phyloP scores from a whole-genome alignment of 164 flowering plant genomes.

The Piper betle region DNA sequence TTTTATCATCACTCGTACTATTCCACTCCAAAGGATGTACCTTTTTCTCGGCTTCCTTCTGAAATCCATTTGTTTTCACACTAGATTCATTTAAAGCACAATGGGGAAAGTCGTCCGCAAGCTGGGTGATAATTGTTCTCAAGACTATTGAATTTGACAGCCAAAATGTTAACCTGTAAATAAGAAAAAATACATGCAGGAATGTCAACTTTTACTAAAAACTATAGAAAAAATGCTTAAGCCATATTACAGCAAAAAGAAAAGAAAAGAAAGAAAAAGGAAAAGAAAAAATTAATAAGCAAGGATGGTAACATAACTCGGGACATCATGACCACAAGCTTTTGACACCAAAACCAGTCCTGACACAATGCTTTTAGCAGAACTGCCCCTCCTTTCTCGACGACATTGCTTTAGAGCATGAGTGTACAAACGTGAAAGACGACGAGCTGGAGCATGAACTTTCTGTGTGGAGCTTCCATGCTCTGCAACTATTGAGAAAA shows the following conservation, averaged over 20 bases:
- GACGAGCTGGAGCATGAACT: slow-evolving; percentile 88
- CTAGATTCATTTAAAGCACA: slow-evolving; percentile 17
- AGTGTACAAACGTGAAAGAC: slow-evolving; percentile 70
- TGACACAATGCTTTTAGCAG: slow-evolving; percentile 62
- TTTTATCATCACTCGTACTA: slow-evolving; percentile 22
- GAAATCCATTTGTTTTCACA: slow-evolving; percentile 10
- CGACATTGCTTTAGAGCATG: slow-evolving; percentile 45
- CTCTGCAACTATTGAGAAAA: slow-evolving; percentile 78
- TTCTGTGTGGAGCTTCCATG: slow-evolving; percentile 77
- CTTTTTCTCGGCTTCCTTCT: slow-evolving; percentile 15
- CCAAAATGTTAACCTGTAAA: slow-evolving; percentile 84
- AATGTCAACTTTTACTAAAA: background rate
- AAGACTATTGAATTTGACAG: slow-evolving; percentile 71
- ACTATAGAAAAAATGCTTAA: background rate
- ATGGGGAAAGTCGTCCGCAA: slow-evolving; percentile 17
- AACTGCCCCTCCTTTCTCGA: slow-evolving; percentile 41
- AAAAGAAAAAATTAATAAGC: slow-evolving; percentile 14
- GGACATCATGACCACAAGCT: slow-evolving; percentile 95
- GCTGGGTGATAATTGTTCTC: slow-evolving; percentile 52
- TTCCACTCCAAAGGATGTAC: slow-evolving; percentile 40
- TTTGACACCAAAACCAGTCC: slow-evolving; percentile 80
- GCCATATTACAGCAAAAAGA: background rate
- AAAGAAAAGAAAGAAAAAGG: slow-evolving; percentile 44
- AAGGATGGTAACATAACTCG: slow-evolving; percentile 38
- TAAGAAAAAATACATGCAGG: background rate